Evolutionary conservation across 306 rosid species (phyloP).

Genomic region (Prunus mira): DNA sequence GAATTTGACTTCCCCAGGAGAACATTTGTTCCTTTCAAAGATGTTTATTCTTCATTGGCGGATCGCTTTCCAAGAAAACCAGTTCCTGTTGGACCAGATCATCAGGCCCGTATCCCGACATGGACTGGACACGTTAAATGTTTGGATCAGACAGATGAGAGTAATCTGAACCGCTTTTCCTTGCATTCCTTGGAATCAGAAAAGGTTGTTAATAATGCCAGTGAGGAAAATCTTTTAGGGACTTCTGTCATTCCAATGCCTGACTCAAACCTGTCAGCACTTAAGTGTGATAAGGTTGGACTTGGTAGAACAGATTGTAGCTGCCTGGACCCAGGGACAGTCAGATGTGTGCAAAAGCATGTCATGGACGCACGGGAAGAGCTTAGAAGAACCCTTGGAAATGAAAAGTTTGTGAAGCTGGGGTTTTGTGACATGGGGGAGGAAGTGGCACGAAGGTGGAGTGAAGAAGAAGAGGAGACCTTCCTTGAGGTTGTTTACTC

Average conservation of each 20-base stretch:
- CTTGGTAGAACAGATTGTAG: slow-evolving; percentile 36
- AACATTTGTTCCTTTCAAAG: slow-evolving; percentile 31
- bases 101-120: slow-evolving; percentile 49
- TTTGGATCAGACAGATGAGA: slow-evolving; percentile 11
- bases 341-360: slow-evolving; percentile 51
- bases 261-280: slow-evolving; percentile 10
- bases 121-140: slow-evolving; percentile 30
- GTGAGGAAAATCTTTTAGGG: slow-evolving; percentile 45
- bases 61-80: slow-evolving; percentile 36
- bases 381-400: slow-evolving; percentile 38
- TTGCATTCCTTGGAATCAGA: slow-evolving; percentile 7
- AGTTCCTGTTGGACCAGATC: slow-evolving; percentile 48
- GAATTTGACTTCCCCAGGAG: slow-evolving; percentile 33
- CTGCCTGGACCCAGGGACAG: slow-evolving; percentile 37
- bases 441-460: slow-evolving; percentile 44
- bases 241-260: slow-evolving; percentile 38
- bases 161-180: slow-evolving; percentile 1
- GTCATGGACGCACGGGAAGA: slow-evolving; percentile 39
- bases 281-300: slow-evolving; percentile 14
- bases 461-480: slow-evolving; percentile 44
- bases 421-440: slow-evolving; percentile 57
- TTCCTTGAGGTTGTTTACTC: slow-evolving; percentile 48
- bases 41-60: slow-evolving; percentile 17
- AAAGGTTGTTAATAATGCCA: background rate
- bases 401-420: slow-evolving; percentile 41